Percentiles rank a stretch among this genome's conserved stretches.
These are phyloP conservation scores for Calamus simplicifolius DNA, from an alignment of 176 grass and related monocot genomes.

Conservation along the genomic window DNA sequence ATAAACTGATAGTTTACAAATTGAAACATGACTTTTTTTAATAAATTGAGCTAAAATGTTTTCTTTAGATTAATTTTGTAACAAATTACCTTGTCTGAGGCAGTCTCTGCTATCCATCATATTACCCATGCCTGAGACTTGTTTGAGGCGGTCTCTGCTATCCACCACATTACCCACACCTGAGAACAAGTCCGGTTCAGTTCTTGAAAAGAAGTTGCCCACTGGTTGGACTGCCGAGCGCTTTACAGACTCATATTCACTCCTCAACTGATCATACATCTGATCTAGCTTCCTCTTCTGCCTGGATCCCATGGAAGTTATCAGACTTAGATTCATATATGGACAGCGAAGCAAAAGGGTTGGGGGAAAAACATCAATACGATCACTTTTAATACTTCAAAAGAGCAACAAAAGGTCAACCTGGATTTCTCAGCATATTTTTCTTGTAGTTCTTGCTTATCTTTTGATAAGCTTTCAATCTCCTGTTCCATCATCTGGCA, in stretches of 20 bases:
- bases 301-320: constrained; percentile 20
- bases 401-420: constrained; percentile 22
- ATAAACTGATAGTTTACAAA: too few species aligned
- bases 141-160: constrained; percentile 10
- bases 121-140: constrained; percentile 40
- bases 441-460: constrained; percentile 92
- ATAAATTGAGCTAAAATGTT: too few species aligned
- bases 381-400: too few species aligned
- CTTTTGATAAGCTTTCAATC: constrained; percentile 67
- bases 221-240: constrained; percentile 64
- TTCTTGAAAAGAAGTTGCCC: constrained; percentile 54
- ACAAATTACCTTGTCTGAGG: constrained; percentile 46
- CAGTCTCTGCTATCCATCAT: constrained; percentile 30
- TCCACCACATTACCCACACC: constrained; percentile 46
- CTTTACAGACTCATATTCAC: constrained; percentile 59
- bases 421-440: constrained; percentile 96
- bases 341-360: too few species aligned
- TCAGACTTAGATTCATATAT: too few species aligned
- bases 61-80: too few species aligned
- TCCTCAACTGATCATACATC: constrained; percentile 87
- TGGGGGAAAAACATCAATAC: too few species aligned
- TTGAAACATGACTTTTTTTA: too few species aligned
- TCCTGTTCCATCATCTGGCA: constrained; percentile 79
- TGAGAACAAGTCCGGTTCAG: constrained; percentile 57
- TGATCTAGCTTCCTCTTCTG: constrained; percentile 93